Evolutionary conservation across 2,329 filamentous ascomycete genomes (phyloP).

Genomic region (Aspergillus fischeri): DNA sequence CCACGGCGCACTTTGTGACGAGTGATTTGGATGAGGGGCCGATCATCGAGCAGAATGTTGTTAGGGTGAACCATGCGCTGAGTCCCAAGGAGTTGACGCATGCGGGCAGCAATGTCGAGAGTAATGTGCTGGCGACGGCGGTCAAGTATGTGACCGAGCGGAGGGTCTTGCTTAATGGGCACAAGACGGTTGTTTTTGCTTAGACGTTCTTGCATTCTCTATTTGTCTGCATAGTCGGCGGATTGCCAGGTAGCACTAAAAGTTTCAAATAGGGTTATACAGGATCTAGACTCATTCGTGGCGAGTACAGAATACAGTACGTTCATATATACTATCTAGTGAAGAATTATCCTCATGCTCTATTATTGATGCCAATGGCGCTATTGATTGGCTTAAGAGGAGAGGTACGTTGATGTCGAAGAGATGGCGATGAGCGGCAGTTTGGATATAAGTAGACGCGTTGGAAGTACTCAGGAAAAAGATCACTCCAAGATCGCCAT

Average conservation of each 20-base stretch:
- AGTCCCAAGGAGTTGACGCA: constrained; percentile 71
- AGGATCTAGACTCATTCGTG: too few relatives aligned
- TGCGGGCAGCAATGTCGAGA: constrained; percentile 80
- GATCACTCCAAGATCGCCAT: constrained; percentile 18
- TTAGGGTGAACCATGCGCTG: constrained; percentile 72
- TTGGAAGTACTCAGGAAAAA: too few relatives aligned
- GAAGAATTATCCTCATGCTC: too few relatives aligned
- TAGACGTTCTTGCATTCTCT: constrained; percentile 19
- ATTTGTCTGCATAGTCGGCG: neutral
- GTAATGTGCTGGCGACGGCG: constrained; percentile 73
- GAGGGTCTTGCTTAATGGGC: constrained; percentile 71
- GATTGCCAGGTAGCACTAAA: neutral
- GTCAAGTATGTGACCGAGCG: constrained; percentile 82
- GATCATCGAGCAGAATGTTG: constrained; percentile 81
- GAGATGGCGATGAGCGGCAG: neutral
- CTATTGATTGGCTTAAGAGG: neutral
- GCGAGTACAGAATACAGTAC: too few relatives aligned
- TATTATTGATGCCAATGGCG: neutral
- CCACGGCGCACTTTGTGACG: constrained; percentile 81
- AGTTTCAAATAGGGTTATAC: neutral
- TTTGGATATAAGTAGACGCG: neutral
- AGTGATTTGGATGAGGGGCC: constrained; percentile 81
- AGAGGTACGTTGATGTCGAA: neutral
- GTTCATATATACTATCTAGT: too few relatives aligned
- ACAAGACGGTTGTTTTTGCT: constrained; percentile 75